phyloP scores from a whole-genome alignment of 129 eudicot genomes.

The Ambrosia artemisiifolia region DNA sequence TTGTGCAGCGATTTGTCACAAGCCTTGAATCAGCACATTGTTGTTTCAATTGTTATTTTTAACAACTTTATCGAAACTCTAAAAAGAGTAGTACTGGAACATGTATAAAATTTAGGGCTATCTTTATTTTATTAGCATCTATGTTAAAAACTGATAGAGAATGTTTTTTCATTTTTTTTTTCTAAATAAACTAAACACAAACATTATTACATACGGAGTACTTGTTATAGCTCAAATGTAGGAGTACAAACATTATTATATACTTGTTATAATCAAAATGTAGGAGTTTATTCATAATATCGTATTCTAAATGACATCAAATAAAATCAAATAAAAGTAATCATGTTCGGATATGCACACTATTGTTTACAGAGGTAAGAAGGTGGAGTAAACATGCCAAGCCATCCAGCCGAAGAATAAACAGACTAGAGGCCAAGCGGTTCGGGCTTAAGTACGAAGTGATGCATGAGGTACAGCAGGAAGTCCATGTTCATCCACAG shows the following conservation, averaged over 20 bases:
- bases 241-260: not conserved
- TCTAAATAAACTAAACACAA: no score
- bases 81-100: no score
- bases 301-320: constrained; percentile 2
- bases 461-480: constrained; percentile 89
- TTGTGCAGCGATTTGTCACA: no score
- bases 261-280: not conserved
- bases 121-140: no score
- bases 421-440: not conserved
- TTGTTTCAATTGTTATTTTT: no score
- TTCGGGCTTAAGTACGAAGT: constrained; percentile 53
- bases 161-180: no score
- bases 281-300: not conserved
- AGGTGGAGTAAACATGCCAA: not conserved
- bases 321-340: constrained; percentile 6
- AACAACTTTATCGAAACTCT: no score
- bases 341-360: constrained; percentile 34
- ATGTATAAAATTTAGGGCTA: no score
- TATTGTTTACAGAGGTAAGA: constrained; percentile 26
- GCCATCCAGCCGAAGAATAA: constrained; percentile 9
- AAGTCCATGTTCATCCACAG: constrained; percentile 87
- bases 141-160: no score
- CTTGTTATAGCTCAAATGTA: no score
- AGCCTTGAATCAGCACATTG: no score
- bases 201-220: no score